Evolutionary conservation across 176 grass and related monocot genomes (phyloP).

Genomic region (Otatea glauca): DNA sequence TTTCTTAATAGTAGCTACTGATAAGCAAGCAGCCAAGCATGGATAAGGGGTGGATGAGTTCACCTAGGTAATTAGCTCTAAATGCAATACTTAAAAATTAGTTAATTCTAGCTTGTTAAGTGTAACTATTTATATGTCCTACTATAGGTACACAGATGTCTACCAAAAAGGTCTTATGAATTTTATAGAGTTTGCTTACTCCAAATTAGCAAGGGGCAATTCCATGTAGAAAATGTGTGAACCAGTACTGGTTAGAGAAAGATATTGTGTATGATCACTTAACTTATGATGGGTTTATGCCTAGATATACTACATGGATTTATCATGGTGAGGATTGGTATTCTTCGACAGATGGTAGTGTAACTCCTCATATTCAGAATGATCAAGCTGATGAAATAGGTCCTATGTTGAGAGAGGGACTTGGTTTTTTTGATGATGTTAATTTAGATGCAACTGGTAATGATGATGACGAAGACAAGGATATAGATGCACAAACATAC

Average conservation of each 20-base stretch:
- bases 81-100: no score
- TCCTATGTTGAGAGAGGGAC: not conserved
- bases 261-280: not conserved
- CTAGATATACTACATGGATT: not conserved
- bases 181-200: not conserved
- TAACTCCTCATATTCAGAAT: no score
- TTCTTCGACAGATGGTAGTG: no score
- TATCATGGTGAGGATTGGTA: not conserved
- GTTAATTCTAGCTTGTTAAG: no score
- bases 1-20: not conserved
- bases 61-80: no score
- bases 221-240: conserved; percentile 1
- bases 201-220: not conserved
- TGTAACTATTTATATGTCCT: not conserved
- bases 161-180: not conserved
- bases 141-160: not conserved
- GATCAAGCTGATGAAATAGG: not conserved
- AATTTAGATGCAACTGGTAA: not conserved
- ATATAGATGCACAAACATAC: not conserved
- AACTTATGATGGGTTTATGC: not conserved
- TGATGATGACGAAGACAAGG: not conserved
- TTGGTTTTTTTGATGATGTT: not conserved
- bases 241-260: not conserved
- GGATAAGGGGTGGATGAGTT: no score
- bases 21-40: no score